A percentile compares a stretch with the other conserved stretches of the same genome.
Evolutionary conservation across 2,329 filamentous ascomycete species (phyloP).

Genomic region (Canariomyces notabilis): DNA sequence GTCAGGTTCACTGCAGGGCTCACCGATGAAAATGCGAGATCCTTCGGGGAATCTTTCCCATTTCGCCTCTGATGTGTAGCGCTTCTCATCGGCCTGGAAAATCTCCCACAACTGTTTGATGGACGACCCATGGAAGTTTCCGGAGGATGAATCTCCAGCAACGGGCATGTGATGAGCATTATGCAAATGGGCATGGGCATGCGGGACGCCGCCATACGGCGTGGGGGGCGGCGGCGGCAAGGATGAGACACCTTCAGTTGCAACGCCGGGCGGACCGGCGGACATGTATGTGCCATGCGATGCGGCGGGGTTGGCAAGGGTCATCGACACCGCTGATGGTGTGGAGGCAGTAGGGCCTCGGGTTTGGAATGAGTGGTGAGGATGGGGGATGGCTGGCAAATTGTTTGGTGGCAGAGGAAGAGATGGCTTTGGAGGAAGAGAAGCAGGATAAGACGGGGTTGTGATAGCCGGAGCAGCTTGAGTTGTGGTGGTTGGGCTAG

Average conservation of each 20-base stretch:
- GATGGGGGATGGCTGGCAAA: conserved; percentile 18
- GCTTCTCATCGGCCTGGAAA: conserved; percentile 67
- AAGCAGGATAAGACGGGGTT: conserved; percentile 24
- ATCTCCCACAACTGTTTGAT: conserved; percentile 64
- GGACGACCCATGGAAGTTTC: conserved; percentile 24
- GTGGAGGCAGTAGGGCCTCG: conserved; percentile 12
- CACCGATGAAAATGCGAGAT: conserved; percentile 77
- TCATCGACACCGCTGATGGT: conserved; percentile 10
- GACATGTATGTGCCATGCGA: conserved; percentile 19
- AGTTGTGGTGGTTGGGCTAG: conserved; percentile 15
- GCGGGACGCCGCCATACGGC: conserved; percentile 11
- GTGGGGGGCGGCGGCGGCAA: conserved; percentile 19
- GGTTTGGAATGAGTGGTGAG: conserved; percentile 21
- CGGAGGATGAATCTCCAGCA: conserved; percentile 7
- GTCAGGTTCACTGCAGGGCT: conserved; percentile 25
- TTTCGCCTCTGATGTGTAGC: conserved; percentile 70
- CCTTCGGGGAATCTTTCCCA: conserved; percentile 78
- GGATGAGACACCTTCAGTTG: conserved; percentile 21
- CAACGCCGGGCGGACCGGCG: conserved; percentile 12
- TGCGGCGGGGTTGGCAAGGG: conserved; percentile 9
- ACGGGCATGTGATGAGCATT: conserved; percentile 13
- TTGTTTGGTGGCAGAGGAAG: conserved; percentile 23
- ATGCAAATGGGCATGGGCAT: conserved; percentile 16
- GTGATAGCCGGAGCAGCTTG: conserved; percentile 19
- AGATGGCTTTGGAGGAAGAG: conserved; percentile 29